phyloP scores from a whole-genome alignment of 2,329 filamentous ascomycete genomes.

The Fusarium sp. region DNA sequence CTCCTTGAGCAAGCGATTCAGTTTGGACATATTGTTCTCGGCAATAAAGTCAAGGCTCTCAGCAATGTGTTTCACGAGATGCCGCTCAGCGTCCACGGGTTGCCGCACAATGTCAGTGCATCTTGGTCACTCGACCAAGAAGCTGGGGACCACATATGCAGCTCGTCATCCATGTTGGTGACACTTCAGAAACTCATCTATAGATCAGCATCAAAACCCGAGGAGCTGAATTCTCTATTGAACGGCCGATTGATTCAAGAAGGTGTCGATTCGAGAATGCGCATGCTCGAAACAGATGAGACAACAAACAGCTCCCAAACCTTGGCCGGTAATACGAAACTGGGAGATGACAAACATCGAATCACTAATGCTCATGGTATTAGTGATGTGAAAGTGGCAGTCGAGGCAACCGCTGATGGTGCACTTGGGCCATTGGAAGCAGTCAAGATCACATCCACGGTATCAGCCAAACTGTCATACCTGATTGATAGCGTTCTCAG shows the following conservation, averaged over 20 bases:
- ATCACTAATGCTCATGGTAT: conserved; percentile 47
- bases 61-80: conserved; percentile 80
- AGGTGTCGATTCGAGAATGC: conserved; percentile 50
- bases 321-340: conserved; percentile 55
- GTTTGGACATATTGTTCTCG: conserved; percentile 67
- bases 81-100: conserved; percentile 74
- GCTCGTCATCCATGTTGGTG: conserved; percentile 60
- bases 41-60: conserved; percentile 70
- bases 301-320: conserved; percentile 34
- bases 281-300: conserved; percentile 37
- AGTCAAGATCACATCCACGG: conserved; percentile 77
- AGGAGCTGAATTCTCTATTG: conserved; percentile 58
- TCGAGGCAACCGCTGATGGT: conserved; percentile 31
- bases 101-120: conserved; percentile 67
- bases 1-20: conserved; percentile 72
- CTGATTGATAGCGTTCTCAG: conserved; percentile 76
- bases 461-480: conserved; percentile 88
- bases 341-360: conserved; percentile 50
- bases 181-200: conserved; percentile 63
- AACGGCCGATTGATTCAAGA: conserved; percentile 55
- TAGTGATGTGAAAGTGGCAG: conserved; percentile 36
- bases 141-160: conserved; percentile 60
- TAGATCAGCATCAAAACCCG: conserved; percentile 54
- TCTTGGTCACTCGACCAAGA: conserved; percentile 74
- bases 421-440: conserved; percentile 60